Evolutionary conservation across 768 basidiomycete species (phyloP), one percentile per base, ranked within the genome.

Genomic region (Tulasnella sp.): DNA sequence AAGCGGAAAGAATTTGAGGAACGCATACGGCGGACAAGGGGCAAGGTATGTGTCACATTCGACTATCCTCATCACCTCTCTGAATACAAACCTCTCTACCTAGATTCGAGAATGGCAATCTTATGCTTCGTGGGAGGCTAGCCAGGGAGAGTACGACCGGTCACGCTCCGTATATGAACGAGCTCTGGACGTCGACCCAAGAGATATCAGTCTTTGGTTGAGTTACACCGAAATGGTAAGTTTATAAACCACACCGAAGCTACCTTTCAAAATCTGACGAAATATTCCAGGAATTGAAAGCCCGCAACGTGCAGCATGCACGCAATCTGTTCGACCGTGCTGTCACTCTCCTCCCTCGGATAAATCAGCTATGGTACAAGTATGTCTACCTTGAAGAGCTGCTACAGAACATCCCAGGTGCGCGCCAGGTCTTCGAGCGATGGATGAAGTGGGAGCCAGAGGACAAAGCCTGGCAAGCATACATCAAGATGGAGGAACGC

Each of bases 391-490:
- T 99, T 54, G 96, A 99, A 67, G 96, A 99, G 67, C 78, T 99
- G 2, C 78, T 99, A 11, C 86, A 93, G 65, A 98, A 99, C 66
- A 84, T 99, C 31, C 81, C 93, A 1, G 96, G 96, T 36, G 92
- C 93, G 1, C 82, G 96, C 7, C 94, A 98, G 67, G 90, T 98
- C 55, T 99, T 98, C 61, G 96, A 99, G 69, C 80, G 96, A 43
- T 99, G 96, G 96, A 94, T 98, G 91, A 80, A 89, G 62, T 98
- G 96, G 96, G 96, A 98, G 67, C 96, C 96, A 0, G 93, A 98
- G 65, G 96, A 98, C 78, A 97, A 97, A 74, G 92, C 94, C 2
- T 99, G 94, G 94, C 88, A 92, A 67, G 90, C 91, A n/a, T 98
- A 94, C 70, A 88, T 98, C 76, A 98, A 99, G 73, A 75, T 98